Percentiles rank a stretch among this genome's conserved stretches.
These are phyloP conservation scores for Albugo laibachii DNA, from an alignment of 352 stramenopile genomes.

Conservation along the genomic window DNA sequence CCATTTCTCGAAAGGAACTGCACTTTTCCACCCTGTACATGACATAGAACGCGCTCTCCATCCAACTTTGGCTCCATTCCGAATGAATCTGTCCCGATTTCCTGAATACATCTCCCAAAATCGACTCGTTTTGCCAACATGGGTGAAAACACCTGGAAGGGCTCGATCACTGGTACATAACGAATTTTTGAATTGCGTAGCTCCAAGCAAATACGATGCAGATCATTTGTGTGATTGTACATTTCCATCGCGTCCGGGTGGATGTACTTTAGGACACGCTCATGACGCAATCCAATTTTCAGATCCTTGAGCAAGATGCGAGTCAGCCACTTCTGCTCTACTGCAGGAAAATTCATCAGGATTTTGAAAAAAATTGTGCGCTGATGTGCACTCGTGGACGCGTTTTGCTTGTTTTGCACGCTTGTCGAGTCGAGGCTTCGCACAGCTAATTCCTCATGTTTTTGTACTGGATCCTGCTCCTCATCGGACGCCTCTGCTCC, in stretches of 20 bases:
- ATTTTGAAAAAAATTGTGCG: constrained; percentile 53
- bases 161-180: constrained; percentile 59
- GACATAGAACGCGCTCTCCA: constrained; percentile 65
- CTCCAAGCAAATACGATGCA: constrained; percentile 50
- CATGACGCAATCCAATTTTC: constrained; percentile 66
- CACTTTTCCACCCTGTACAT: constrained; percentile 22
- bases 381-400: constrained; percentile 7
- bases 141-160: constrained; percentile 69
- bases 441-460: too few relatives aligned
- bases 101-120: constrained; percentile 61
- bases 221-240: constrained; percentile 77
- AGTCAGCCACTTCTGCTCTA: constrained; percentile 71
- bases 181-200: constrained; percentile 58
- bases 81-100: constrained; percentile 47
- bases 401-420: background rate
- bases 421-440: too few relatives aligned
- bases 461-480: constrained; percentile 1
- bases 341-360: constrained; percentile 45
- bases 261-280: constrained; percentile 59
- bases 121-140: constrained; percentile 74
- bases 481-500: constrained; percentile 8
- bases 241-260: constrained; percentile 69
- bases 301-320: constrained; percentile 72
- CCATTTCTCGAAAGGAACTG: constrained; percentile 76
- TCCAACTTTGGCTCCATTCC: constrained; percentile 75